Percentiles rank a stretch among this genome's conserved stretches.
Conservation (phyloP, 2,329 filamentous ascomycete species). For the Didymella glomerata region DNA sequence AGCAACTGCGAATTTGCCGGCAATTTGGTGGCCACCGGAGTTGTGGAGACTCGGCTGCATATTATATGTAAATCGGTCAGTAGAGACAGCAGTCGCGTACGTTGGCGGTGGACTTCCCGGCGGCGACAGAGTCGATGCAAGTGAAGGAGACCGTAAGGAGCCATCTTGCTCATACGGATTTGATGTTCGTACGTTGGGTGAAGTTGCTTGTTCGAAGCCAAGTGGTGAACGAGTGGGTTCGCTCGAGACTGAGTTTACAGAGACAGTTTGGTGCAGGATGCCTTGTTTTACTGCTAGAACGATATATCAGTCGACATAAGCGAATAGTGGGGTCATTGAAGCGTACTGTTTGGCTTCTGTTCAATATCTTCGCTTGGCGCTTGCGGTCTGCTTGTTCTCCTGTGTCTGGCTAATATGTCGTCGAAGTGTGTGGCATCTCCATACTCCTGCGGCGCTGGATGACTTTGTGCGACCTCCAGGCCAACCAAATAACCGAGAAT, state of each 20-base stretch:
- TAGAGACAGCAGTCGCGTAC: conserved; percentile 4
- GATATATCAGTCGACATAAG: not conserved
- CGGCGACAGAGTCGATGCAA: not conserved
- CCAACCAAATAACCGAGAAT: conserved; percentile 30
- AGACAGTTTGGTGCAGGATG: not conserved
- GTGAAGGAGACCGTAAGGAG: not conserved
- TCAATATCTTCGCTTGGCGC: not conserved
- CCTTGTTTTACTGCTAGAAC: not conserved
- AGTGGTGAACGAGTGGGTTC: not conserved
- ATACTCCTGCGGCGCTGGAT: not conserved
- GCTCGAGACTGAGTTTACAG: no score
- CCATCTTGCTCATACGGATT: not conserved
- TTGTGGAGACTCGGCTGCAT: not conserved
- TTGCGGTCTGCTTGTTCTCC: not conserved
- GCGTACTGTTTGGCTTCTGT: not conserved
- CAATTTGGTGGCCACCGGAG: not conserved
- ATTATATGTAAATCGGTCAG: not conserved
- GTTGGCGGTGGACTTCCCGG: conserved; percentile 13
- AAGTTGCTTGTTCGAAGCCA: not conserved
- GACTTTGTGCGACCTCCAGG: conserved; percentile 23
- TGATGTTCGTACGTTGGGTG: not conserved
- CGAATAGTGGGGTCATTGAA: no score
- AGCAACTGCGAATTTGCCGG: not conserved
- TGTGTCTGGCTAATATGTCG: conserved; percentile 9
- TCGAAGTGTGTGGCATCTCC: conserved; percentile 4